phyloP scores from a whole-genome alignment of 2,329 filamentous ascomycete species.

The Cytospora leucostoma region DNA sequence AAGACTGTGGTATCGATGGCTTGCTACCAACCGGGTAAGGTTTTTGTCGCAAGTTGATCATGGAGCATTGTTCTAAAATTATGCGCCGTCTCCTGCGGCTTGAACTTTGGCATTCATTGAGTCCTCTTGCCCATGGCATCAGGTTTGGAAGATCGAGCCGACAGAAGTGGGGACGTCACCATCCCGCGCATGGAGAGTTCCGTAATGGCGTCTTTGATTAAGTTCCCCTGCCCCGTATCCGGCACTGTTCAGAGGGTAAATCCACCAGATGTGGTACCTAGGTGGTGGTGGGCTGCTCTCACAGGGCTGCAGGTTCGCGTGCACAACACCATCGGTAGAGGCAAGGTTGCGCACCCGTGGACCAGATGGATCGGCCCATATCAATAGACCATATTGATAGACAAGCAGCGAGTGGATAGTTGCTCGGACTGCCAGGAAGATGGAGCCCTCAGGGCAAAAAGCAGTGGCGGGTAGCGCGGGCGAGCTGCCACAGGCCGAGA shows the following conservation, averaged over 20 bases:
- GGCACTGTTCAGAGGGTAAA: not conserved
- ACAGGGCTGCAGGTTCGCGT: not conserved
- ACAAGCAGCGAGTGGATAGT: not conserved
- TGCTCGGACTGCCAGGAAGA: constrained; percentile 11
- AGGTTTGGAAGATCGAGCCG: constrained; percentile 8
- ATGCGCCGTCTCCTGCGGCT: constrained; percentile 1
- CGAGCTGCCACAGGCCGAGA: constrained; percentile 3
- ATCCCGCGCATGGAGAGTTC: constrained; percentile 11
- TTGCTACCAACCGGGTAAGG: constrained; percentile 3
- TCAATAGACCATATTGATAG: not conserved
- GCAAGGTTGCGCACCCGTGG: not conserved
- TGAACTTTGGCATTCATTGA: not conserved
- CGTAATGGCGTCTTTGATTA: constrained; percentile 8
- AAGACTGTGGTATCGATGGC: not conserved
- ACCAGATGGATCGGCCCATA: not conserved
- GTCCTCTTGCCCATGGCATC: constrained; percentile 6
- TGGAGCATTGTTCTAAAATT: not conserved
- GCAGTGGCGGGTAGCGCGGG: constrained; percentile 12
- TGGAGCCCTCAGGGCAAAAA: constrained; percentile 13
- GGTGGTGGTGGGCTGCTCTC: not conserved
- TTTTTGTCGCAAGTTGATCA: not conserved
- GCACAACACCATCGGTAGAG: not conserved
- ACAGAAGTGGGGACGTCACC: constrained; percentile 7
- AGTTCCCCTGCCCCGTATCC: constrained; percentile 7
- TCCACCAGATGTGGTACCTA: not conserved